Evolutionary conservation across 208 protist species (phyloP).

Genomic region (Phytomonas francai): DNA sequence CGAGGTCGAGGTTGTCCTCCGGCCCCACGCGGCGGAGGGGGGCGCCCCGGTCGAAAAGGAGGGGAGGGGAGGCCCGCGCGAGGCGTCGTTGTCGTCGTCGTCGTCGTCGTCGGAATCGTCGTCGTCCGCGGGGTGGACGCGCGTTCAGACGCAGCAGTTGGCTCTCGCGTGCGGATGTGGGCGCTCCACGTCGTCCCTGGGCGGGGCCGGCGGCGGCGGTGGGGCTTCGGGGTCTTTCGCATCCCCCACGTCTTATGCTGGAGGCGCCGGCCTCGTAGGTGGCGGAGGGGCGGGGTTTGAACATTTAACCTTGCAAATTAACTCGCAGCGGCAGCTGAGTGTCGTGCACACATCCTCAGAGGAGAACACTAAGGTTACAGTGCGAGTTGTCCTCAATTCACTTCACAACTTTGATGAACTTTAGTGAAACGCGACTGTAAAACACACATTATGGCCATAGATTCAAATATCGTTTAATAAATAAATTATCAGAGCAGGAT

Average conservation of each 20-base stretch:
- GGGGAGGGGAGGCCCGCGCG: no score
- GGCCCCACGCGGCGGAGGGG: constrained; percentile 20
- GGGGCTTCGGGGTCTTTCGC: not conserved
- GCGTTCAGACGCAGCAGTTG: constrained; percentile 57
- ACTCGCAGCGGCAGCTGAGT: constrained; percentile 55
- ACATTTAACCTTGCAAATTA: constrained; percentile 66
- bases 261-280: not conserved
- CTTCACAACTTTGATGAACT: constrained; percentile 24
- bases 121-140: constrained; percentile 15
- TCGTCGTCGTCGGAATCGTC: constrained; percentile 4
- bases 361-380: constrained; percentile 52
- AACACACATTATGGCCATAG: not conserved
- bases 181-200: not conserved
- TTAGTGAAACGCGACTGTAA: not conserved
- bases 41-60: not conserved
- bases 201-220: constrained; percentile 11
- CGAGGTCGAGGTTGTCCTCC: constrained; percentile 34
- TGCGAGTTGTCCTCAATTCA: constrained; percentile 58
- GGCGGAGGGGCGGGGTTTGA: constrained; percentile 46
- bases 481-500: no score
- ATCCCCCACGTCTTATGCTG: not conserved
- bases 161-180: constrained; percentile 44
- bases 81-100: not conserved
- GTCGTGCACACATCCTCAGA: constrained; percentile 63
- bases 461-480: no score